Evolutionary conservation across 2,329 filamentous ascomycete species (phyloP), one percentile per base, ranked within the genome.

Genomic region (Colletotrichum acutatum): DNA sequence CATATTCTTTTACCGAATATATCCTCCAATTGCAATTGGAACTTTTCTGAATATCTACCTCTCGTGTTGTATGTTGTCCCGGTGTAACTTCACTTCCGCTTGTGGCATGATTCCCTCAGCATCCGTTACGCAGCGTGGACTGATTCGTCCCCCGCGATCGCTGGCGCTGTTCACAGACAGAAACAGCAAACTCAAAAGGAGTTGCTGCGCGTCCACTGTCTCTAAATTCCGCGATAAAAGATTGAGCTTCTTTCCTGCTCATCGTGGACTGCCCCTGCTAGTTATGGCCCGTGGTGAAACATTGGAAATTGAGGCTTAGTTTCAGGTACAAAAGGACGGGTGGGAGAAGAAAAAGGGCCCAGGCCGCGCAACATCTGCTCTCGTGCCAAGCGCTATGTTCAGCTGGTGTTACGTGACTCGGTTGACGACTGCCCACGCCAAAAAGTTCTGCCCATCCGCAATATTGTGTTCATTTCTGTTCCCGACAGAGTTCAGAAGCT

Each of bases 1-100:
- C 9, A 72, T 59, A 72, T 54, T 63, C 24, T 52, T 6, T n/a
- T 12, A 42, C 16, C 19, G 46, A 60, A 72, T 57, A 71, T 67
- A 57, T 6, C 22, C 1, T 22, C 22, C 24, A 19, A 12, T 26
- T 32, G 12, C 52, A 2, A 22, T 22, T 37, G 64, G 32, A 37
- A 28, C 16, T 34, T 32, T 3, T 22, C 5, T 5, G n/a, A 57
- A 34, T 16, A 22, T 19, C 42, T 9, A 49, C 16, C 42, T 9
- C 19, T n/a, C 11, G 19, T n/a, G 11, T 24, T 32, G 22, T 63
- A 19, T 24, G 19, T 57, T 5, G 19, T 8, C 19, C 19, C 30
- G 16, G 28, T 49, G 22, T 24, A 5, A 34, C 19, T 16, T 7
- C 46, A 8, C 28, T 49, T 19, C 32, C 34, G 28, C 5, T n/a